Percentiles rank a stretch among this genome's conserved stretches.
Evolutionary conservation across 2,329 filamentous ascomycete species (phyloP).

Genomic region (Pestalotiopsis sp.): DNA sequence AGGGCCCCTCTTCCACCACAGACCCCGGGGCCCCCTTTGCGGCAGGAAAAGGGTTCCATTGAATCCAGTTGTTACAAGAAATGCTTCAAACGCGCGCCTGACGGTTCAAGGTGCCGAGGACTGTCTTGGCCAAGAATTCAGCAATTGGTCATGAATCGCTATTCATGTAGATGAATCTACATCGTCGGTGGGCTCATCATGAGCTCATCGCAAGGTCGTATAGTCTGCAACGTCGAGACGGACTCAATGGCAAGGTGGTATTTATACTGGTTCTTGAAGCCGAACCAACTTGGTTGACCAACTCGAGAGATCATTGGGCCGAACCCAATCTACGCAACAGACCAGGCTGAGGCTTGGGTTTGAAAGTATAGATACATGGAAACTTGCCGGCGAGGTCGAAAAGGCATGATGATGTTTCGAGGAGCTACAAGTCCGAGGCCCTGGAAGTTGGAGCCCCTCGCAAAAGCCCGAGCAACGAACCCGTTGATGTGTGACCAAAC

Average conservation of each 20-base stretch:
- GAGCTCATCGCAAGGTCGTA: background rate
- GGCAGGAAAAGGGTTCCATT: constrained; percentile 15
- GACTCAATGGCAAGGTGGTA: background rate
- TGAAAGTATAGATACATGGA: background rate
- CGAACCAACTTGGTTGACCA: background rate
- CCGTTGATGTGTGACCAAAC: background rate
- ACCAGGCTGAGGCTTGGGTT: background rate
- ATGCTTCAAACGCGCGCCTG: constrained; percentile 21
- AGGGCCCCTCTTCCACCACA: background rate
- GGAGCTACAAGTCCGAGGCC: background rate
- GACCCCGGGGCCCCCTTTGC: constrained; percentile 15
- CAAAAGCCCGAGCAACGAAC: background rate
- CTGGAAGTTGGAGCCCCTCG: background rate
- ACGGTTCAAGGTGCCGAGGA: background rate
- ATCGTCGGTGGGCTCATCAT: background rate
- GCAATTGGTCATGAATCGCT: background rate
- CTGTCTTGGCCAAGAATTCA: background rate
- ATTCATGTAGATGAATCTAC: background rate
- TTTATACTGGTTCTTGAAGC: background rate
- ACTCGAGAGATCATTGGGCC: background rate
- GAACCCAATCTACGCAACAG: background rate
- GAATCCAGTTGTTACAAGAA: constrained; percentile 20
- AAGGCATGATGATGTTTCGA: background rate
- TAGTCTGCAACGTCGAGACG: background rate
- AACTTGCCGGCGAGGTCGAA: background rate